Evolutionary conservation across 441 rosid genomes (phyloP), one percentile per base, ranked within the genome.

Genomic region (Populus hybrid): DNA sequence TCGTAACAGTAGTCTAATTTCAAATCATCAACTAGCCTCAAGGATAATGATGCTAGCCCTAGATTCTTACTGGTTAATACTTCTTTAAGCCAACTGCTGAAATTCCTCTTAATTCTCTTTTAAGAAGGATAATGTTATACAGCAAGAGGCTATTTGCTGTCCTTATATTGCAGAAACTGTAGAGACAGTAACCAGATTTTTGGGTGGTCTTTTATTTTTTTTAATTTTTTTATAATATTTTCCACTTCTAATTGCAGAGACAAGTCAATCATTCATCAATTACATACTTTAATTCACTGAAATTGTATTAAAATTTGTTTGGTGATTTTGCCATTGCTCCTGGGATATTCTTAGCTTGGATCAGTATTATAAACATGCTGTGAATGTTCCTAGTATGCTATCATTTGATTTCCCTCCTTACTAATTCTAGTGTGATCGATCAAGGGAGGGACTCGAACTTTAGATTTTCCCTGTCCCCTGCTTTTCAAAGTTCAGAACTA

Each of bases 1-100:
- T 74, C 69, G 71, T 35, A 77, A 87, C 77, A 87, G 87, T 83
- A 34, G 70, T 64, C 61, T 38, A 65, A 72, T 76, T 35, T 70
- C 57, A 67, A 72, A 76, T 63, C 36, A 64, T 73, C 61, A 54
- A 54, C 61, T 54, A 54, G 8, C 38, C 8, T 30, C 3, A 30
- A 30, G 32, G 32, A 30, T 30, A 14, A 46, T 46, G 57, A 46
- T 46, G 57, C 20, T 14, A 46, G 57, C 57, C 57, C 18, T 46
- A 46, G 18, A 46, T 46, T 46, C 18, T 6, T 46, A 46, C 57
- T 46, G 57, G 57, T 14, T 46, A 46, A 46, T 14, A 46, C 57
- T 46, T 46, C 18, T 14, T 4, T 46, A 14, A 46, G 57, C 57
- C 57, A 46, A 46, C 57, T 14, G 20, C 20, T 46, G 20, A 46